Evolutionary conservation across 2,329 filamentous ascomycete genomes (phyloP).

Genomic region (Pseudomassariella vexata): DNA sequence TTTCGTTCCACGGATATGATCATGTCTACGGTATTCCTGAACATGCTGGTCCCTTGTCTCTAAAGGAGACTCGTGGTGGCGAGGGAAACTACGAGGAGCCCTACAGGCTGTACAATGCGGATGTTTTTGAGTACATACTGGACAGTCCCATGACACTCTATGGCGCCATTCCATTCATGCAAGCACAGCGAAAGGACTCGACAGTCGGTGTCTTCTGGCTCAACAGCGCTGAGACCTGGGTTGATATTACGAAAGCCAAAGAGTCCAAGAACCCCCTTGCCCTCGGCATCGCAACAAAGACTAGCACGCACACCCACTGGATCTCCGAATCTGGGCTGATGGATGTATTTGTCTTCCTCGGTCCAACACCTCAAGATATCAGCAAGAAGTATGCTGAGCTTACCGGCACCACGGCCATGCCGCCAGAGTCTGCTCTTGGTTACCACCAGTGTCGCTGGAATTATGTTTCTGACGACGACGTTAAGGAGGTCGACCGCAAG

Average conservation of each 20-base stretch:
- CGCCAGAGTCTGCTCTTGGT: constrained; percentile 84
- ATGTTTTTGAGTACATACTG: constrained; percentile 96
- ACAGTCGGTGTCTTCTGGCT: constrained; percentile 97
- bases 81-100: constrained; percentile 81
- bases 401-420: constrained; percentile 85
- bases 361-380: constrained; percentile 77
- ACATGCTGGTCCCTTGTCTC: constrained; percentile 79
- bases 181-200: constrained; percentile 88
- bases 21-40: constrained; percentile 94
- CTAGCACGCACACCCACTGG: constrained; percentile 88
- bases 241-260: constrained; percentile 84
- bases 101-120: constrained; percentile 91
- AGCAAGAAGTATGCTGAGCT: constrained; percentile 80
- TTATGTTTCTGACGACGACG: constrained; percentile 94
- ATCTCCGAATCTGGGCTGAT: constrained; percentile 87
- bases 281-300: constrained; percentile 63
- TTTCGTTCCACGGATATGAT: constrained; percentile 85
- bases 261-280: constrained; percentile 69
- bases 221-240: constrained; percentile 94
- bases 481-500: constrained; percentile 91
- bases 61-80: constrained; percentile 86
- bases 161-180: constrained; percentile 96
- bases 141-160: constrained; percentile 98
- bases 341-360: constrained; percentile 92
- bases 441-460: constrained; percentile 99